Evolutionary conservation across 495 filamentous ascomycete species (phyloP), one percentile per base, ranked within the genome.

Genomic region (Daldinia concentrica): DNA sequence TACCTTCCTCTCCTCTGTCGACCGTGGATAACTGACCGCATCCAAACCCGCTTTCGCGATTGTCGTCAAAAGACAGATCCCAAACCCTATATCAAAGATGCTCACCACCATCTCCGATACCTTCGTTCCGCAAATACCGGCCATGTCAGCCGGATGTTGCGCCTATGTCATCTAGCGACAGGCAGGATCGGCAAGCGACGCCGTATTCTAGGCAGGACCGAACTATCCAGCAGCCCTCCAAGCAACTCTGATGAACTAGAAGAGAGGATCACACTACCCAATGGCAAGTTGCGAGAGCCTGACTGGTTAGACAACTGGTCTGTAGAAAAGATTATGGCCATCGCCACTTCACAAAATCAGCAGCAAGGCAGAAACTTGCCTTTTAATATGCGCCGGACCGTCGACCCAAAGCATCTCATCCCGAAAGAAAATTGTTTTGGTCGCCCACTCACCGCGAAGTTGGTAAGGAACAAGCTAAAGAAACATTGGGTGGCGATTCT

Each of bases 1-100:
- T 97, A 97, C 76, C 89, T 99, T 26, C 93, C 93, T 12, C 64
- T 88, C 3, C 75, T 86, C 56, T 91, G 91, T 29, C 89, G 90
- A 43, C 72, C 74, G 24, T 90, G 87, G 75, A 79, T 92, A 71
- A 82, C 83, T 66, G 69, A 82, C 17, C 82, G 90, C 68, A 83
- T 93, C 66, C 70, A 87, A 45, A 24, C 72, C 19, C 86, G 90
- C 55, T 98, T 90, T 78, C 77, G 76, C 15, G 57, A 72, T 5
- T 74, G 77, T 66, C 51, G 36, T 1, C 0, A 63, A n/a, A 69
- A 73, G 7, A 36, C 32, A 22, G 22, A 37, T 3, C 66, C 64
- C 19, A 59, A 67, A 19, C 51, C 26, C 1, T 41, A 65, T 2
- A 39, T 82, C 39, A 74, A 73, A 24, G 32, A 79, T n/a, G 82